Base-by-base conservation (phyloP, 768 basidiomycete species). In the Austroboletus eburneus region DNA sequence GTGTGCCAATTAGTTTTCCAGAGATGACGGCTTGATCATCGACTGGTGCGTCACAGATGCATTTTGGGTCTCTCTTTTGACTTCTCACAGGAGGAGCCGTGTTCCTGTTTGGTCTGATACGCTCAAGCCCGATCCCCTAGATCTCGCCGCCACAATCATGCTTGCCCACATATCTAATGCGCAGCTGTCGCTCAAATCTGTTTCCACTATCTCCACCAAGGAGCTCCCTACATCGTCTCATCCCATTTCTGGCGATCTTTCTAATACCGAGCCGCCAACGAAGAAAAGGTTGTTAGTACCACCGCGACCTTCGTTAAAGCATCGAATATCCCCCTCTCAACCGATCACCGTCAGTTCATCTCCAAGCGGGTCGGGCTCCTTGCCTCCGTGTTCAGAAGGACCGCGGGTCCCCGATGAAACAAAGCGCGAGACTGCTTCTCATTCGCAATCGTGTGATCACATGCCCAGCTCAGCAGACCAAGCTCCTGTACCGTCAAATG, bases 31-130 rank as follows among this genome's bases (percentile, higher is more conserved):
- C 18, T 42, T 66, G 41, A 44, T 55, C 22, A 50, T 66, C 22
- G 66, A 66, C 43, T 66, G 64, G 64, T 68, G 32, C 30, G 48
- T n/a, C 21, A 27, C 8, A 23, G 2, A 22, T 24, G 3, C 29
- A 14, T 39, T 36, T 32, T 13, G 5, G 16, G 0, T 4, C n/a
- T 16, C 5, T 24, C 27, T 46, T 22, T 33, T 50, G 45, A 57
- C 21, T 16, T 18, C 23, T 24, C 10, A 14, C 43, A 69, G 67
- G 65, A 61, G 20, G 39, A 67, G 65, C 30, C 23, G 49, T 6
- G 52, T 63, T 12, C 57, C 67, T 4, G 63, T 69, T 38, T 59
- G 63, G 63, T 59, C 65, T 41, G 63, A 66, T 46, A 63, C 65
- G 0, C 46, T 65, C 39, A 52, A 49, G 46, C 65, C 64, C 7